Evolutionary conservation across 805 yeast genomes (phyloP), one percentile per base, ranked within the genome.

Genomic region (Citeromyces nyonsensis): DNA sequence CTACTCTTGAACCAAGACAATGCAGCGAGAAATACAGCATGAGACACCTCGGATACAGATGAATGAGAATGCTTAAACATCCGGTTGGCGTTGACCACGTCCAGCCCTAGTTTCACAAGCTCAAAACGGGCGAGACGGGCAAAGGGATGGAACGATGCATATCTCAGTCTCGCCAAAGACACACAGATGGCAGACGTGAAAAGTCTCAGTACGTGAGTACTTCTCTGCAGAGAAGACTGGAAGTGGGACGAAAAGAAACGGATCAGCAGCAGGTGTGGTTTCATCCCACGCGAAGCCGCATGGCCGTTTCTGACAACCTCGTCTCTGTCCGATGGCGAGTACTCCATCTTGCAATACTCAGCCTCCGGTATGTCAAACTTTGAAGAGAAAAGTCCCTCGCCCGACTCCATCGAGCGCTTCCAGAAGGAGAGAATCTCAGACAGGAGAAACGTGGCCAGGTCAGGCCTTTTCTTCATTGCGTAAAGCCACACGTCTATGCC

Each of bases 401-500:
- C 56, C 22, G 61, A 54, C 25, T 66, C 62, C 29, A 84, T 68
- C 1, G 88, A 66, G 26, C 56, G 53, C 49, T 75, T 81, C 80
- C 93, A 82, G 35, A 66, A 63, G 29, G 63, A 59, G 18, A 76
- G 66, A 24, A 91, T 69, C 39, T 80, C 91, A 5, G 80, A 61
- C 13, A 86, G 49, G 8, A 88, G 45, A n/a, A 69, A 52, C 22
- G 66, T 55, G 1, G 85, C 65, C 26, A 76, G 43, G 15, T 63
- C 61, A 0, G 76, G 70, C 31, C 72, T 63, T 40, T 78, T 83
- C 36, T 75, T 73, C 55, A 80, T 70, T 12, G 82, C 65, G 30
- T 83, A 72, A 28, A 80, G 59, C 97, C 97, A 88, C 22, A 76
- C 63, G n/a, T 73, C 66, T 10, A 76, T 69, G 1, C 86, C 82